phyloP scores from a whole-genome alignment of 805 yeast species.

The Suhomyces canberraensis region DNA sequence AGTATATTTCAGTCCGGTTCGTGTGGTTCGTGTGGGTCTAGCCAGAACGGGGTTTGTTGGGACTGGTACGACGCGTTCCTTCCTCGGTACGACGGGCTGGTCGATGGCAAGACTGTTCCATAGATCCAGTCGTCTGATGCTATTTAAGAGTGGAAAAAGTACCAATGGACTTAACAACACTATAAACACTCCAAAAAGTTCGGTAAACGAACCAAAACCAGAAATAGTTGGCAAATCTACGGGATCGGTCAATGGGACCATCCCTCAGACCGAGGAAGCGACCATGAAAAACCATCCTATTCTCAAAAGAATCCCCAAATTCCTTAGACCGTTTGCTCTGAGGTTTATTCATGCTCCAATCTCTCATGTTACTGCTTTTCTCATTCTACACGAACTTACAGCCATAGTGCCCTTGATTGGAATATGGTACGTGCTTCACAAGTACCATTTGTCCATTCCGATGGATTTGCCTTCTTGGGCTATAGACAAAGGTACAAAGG shows the following conservation, averaged over 20 bases:
- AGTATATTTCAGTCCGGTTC: too few species aligned
- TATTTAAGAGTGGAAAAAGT: too few species aligned
- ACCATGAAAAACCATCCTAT: constrained; percentile 18
- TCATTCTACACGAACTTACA: constrained; percentile 69
- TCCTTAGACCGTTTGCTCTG: constrained; percentile 48
- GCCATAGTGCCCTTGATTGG: constrained; percentile 71
- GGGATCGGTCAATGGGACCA: background rate
- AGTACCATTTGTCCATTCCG: constrained; percentile 49
- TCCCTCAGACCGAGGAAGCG: background rate
- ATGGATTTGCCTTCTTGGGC: constrained; percentile 58
- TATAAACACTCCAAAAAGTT: too few species aligned
- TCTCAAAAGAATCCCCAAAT: constrained; percentile 45
- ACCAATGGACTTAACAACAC: too few species aligned
- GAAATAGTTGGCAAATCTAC: too few species aligned
- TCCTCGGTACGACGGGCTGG: too few species aligned
- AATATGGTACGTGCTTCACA: constrained; percentile 64
- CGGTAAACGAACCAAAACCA: too few species aligned
- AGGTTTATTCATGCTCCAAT: constrained; percentile 55
- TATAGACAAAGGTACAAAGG: constrained; percentile 54
- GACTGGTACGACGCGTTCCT: too few species aligned
- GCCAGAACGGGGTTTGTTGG: too few species aligned
- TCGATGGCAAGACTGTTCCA: too few species aligned
- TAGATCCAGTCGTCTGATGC: too few species aligned
- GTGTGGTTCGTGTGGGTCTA: too few species aligned
- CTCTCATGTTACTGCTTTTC: constrained; percentile 59